Percentiles rank a stretch among this genome's conserved stretches.
These are phyloP conservation scores for Yarrowia keelungensis DNA, from an alignment of 805 yeast species.

Conservation along the genomic window DNA sequence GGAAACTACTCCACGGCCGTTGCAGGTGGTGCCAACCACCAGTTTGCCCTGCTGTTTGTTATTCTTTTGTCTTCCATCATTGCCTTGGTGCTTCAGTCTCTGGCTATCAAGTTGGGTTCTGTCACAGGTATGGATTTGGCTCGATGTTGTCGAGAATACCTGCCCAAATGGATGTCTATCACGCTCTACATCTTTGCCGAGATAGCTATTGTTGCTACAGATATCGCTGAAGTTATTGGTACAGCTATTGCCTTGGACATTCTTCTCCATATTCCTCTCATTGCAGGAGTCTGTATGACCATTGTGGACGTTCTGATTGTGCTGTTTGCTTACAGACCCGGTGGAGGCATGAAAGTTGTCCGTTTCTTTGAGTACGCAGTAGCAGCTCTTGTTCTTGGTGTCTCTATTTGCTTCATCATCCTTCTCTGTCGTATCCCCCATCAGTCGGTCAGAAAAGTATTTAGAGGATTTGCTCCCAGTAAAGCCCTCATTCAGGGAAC, in stretches of 20 bases:
- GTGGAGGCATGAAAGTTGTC: conserved; percentile 77
- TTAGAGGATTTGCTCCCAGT: conserved; percentile 71
- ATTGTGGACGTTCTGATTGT: conserved; percentile 86
- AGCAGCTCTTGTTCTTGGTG: conserved; percentile 74
- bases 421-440: conserved; percentile 74
- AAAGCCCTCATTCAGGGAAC: conserved; percentile 59
- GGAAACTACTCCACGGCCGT: conserved; percentile 97
- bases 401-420: conserved; percentile 83
- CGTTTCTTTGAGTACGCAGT: conserved; percentile 85
- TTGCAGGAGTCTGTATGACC: conserved; percentile 84
- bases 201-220: conserved; percentile 91
- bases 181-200: conserved; percentile 80
- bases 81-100: conserved; percentile 84
- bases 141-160: conserved; percentile 77
- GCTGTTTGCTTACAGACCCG: conserved; percentile 85
- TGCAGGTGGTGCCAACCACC: conserved; percentile 88
- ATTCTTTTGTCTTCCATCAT: conserved; percentile 79
- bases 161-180: conserved; percentile 60
- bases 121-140: conserved; percentile 95
- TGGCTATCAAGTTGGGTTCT: conserved; percentile 88
- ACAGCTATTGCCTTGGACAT: conserved; percentile 93
- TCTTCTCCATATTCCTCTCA: conserved; percentile 76
- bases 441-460: conserved; percentile 62
- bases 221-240: conserved; percentile 97
- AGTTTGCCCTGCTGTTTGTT: conserved; percentile 78